phyloP scores from a whole-genome alignment of 2,329 filamentous ascomycete genomes.

The Aspergillus fumigatiaffinis region DNA sequence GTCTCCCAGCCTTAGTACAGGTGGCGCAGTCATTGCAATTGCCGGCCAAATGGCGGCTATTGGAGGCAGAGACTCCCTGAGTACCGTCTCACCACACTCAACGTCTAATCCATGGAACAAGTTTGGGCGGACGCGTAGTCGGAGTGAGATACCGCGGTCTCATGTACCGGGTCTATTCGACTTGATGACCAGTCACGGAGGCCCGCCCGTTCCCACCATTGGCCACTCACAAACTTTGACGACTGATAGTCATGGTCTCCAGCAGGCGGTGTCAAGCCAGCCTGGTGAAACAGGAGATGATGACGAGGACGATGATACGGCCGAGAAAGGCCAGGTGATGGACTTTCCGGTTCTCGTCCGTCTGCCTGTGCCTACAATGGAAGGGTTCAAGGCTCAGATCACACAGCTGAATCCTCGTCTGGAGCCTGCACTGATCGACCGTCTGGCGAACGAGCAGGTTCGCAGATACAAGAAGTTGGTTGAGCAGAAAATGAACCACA shows the following conservation, averaged over 20 bases:
- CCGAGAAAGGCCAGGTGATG: constrained; percentile 56
- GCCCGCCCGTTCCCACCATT: constrained; percentile 55
- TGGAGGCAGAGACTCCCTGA: constrained; percentile 55
- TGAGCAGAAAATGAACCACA: constrained; percentile 66
- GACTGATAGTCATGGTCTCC: constrained; percentile 15
- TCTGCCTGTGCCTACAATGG: constrained; percentile 65
- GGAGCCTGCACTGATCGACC: constrained; percentile 65
- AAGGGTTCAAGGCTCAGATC: constrained; percentile 74
- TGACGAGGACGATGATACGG: constrained; percentile 54
- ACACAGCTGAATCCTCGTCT: constrained; percentile 70
- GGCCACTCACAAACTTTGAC: constrained; percentile 38
- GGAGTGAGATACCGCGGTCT: constrained; percentile 52
- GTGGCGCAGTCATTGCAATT: constrained; percentile 42
- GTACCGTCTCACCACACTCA: constrained; percentile 40
- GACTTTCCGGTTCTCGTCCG: constrained; percentile 62
- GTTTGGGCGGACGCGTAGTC: constrained; percentile 52
- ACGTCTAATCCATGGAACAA: constrained; percentile 43
- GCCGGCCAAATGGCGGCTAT: constrained; percentile 44
- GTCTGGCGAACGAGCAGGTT: constrained; percentile 77
- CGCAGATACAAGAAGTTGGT: constrained; percentile 74
- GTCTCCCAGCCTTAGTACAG: constrained; percentile 38
- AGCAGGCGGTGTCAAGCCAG: constrained; percentile 7
- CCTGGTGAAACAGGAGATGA: constrained; percentile 30
- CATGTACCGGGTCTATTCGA: constrained; percentile 45
- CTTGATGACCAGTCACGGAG: constrained; percentile 55